Evolutionary conservation across 805 yeast genomes (phyloP), one percentile per base, ranked within the genome.

Genomic region (Ogataea methylovora): DNA sequence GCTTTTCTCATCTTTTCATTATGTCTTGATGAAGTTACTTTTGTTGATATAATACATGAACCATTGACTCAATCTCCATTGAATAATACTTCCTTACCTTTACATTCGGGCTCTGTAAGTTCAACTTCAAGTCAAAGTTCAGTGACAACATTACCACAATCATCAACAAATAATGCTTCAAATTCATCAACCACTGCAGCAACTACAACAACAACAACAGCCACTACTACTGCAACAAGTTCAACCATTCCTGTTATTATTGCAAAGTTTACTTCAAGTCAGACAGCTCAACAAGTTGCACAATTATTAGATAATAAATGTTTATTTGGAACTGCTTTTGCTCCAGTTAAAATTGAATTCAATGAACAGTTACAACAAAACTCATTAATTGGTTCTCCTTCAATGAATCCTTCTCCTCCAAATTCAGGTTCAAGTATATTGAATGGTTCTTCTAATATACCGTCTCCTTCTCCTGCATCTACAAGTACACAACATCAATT

Each of bases 1-100:
- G 78, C 84, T 2, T 64, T 71, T 32, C 63, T 79, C 12, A 67
- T 83, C 7, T 83, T 83, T 51, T 71, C 90, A 5, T 58, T 83
- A 35, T 83, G 84, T n/a, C 58, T 65, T 41, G 85, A 79, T 44
- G 79, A 79, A 30, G 42, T 68, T 24, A 30, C 54, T 47, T 45
- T 59, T 60, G 47, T 72, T 24, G 59, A 56, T 37, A 44, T 56
- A 15, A 42, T 48, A 24, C 66, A 33, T 54, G 69, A 44, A 42
- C n/a, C n/a, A n/a, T n/a, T n/a, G n/a, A n/a, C n/a, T n/a, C n/a
- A n/a, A n/a, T 41, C 49, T 27, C 49, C 54, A 21, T 24, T 34
- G 8, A 32, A 44, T 27, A 14, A 27, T 7, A 13, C 43, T 17
- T 34, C 43, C 9, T 33, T 30, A 7, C 40, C 40, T 3, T 24